phyloP scores from a whole-genome alignment of 1,284 basidiomycete genomes.

The Heliocybe sulcata region DNA sequence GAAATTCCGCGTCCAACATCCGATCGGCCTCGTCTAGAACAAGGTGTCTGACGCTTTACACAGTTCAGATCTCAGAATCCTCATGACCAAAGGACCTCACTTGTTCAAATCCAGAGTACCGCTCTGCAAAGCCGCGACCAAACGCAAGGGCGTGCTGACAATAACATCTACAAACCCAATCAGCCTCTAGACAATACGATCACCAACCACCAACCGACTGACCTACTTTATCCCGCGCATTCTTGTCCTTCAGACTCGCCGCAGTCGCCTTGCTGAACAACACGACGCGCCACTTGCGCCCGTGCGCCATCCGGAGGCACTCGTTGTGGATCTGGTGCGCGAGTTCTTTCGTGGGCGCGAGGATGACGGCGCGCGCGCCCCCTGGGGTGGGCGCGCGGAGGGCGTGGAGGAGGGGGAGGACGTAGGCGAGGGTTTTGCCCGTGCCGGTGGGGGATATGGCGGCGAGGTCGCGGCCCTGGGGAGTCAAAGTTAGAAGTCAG shows the following conservation, averaged over 20 bases:
- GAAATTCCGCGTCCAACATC: slow-evolving; percentile 85
- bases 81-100: slow-evolving; percentile 32
- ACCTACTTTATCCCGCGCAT: slow-evolving; percentile 69
- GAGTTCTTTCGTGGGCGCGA: slow-evolving; percentile 94
- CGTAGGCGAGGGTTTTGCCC: slow-evolving; percentile 89
- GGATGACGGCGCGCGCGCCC: slow-evolving; percentile 75
- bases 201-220: slow-evolving; percentile 18
- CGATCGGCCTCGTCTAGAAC: slow-evolving; percentile 91
- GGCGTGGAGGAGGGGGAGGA: slow-evolving; percentile 71
- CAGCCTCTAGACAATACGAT: background rate
- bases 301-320: slow-evolving; percentile 75
- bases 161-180: slow-evolving; percentile 52
- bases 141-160: slow-evolving; percentile 74
- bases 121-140: slow-evolving; percentile 69
- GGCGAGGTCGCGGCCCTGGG: slow-evolving; percentile 70
- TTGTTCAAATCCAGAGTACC: slow-evolving; percentile 63
- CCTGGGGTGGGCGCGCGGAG: slow-evolving; percentile 55
- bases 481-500: background rate
- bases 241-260: slow-evolving; percentile 61
- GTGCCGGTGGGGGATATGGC: slow-evolving; percentile 94
- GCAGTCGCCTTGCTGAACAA: slow-evolving; percentile 85
- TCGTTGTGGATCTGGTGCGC: slow-evolving; percentile 96
- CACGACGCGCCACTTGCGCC: slow-evolving; percentile 78
- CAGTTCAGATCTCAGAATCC: slow-evolving; percentile 10
- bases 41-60: slow-evolving; percentile 68